Percentiles rank a stretch among this genome's conserved stretches.
phyloP scores from a whole-genome alignment of 768 basidiomycete genomes.

The Phlegmacium glaucopus region DNA sequence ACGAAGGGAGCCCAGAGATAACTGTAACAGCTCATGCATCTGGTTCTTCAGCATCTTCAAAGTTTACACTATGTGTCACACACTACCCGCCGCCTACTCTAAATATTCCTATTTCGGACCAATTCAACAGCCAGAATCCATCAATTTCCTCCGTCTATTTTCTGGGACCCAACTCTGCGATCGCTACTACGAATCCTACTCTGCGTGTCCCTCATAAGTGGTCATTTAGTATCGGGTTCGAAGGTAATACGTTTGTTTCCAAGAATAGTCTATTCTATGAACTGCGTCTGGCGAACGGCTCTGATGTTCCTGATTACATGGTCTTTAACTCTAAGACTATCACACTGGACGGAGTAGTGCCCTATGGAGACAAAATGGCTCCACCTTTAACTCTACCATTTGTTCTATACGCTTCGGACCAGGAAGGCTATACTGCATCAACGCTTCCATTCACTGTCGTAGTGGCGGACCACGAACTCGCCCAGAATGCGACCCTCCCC shows the following conservation, averaged over 20 bases:
- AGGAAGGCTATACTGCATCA: conserved; percentile 64
- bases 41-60: conserved; percentile 47
- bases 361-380: conserved; percentile 36
- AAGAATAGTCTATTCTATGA: conserved; percentile 53
- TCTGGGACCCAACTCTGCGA: conserved; percentile 55
- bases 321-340: conserved; percentile 60
- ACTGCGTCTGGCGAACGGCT: conserved; percentile 63
- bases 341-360: conserved; percentile 80
- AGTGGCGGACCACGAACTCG: conserved; percentile 68
- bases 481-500: conserved; percentile 46
- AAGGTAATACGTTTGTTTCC: conserved; percentile 56
- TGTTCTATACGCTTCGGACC: conserved; percentile 66
- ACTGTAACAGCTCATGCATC: conserved; percentile 61
- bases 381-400: conserved; percentile 47
- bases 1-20: conserved; percentile 62
- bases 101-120: conserved; percentile 48
- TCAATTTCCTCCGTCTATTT: conserved; percentile 77
- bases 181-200: conserved; percentile 46
- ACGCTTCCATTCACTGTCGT: conserved; percentile 61
- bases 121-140: conserved; percentile 57
- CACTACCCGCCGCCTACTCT: conserved; percentile 50
- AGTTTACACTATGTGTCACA: conserved; percentile 56
- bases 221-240: conserved; percentile 90
- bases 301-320: conserved; percentile 73
- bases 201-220: conserved; percentile 76